Conservation (phyloP, 805 yeast species). For the Wickerhamiella slavikovae region DNA sequence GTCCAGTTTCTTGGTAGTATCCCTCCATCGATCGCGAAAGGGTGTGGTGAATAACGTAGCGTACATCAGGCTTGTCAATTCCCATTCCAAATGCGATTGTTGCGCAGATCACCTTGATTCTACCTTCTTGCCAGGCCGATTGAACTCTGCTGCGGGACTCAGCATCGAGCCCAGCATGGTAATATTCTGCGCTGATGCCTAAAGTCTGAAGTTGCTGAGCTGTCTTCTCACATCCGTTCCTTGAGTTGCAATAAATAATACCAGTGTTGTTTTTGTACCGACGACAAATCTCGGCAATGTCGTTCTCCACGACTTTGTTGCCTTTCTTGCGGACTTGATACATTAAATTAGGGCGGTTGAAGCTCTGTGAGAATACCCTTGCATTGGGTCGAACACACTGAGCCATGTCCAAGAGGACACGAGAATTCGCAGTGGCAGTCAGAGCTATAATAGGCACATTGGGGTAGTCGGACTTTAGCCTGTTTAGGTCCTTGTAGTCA, state of each 20-base stretch:
- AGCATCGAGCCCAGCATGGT: conserved; percentile 89
- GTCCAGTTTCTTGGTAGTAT: conserved; percentile 93
- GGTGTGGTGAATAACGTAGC: conserved; percentile 76
- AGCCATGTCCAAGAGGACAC: conserved; percentile 68
- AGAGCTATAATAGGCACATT: conserved; percentile 82
- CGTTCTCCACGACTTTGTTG: conserved; percentile 1
- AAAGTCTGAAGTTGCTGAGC: conserved; percentile 33
- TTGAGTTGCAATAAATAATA: conserved; percentile 84
- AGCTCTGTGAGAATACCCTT: conserved; percentile 64
- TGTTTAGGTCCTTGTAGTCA: conserved; percentile 66
- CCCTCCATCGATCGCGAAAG: conserved; percentile 86
- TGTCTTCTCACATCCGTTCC: conserved; percentile 69
- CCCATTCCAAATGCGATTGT: conserved; percentile 99
- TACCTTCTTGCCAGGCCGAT: conserved; percentile 56
- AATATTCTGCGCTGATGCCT: conserved; percentile 50
- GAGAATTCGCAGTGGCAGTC: conserved; percentile 91
- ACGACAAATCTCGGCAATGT: conserved; percentile 8
- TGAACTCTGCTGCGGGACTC: conserved; percentile 59
- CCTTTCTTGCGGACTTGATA: conserved; percentile 57
- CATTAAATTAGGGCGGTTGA: conserved; percentile 67
- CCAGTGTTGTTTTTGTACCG: conserved; percentile 48
- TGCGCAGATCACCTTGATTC: conserved; percentile 70
- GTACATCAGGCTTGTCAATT: conserved; percentile 86
- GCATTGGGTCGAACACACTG: conserved; percentile 46
- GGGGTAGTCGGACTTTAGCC: conserved; percentile 55